phyloP scores from a whole-genome alignment of 129 eudicot genomes.

The Saposhnikovia divaricata region DNA sequence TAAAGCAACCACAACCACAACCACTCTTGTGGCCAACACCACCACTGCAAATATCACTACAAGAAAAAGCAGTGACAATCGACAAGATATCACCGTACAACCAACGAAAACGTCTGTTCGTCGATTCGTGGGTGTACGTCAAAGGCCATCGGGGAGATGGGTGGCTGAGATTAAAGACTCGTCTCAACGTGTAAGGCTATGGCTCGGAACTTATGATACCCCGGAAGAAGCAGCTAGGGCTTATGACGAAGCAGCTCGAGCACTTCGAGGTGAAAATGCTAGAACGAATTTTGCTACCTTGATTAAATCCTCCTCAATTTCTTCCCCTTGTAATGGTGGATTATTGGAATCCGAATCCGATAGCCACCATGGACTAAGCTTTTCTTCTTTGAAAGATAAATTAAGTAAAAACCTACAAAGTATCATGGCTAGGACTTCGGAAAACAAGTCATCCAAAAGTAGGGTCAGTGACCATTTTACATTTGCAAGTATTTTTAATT shows the following conservation, averaged over 20 bases:
- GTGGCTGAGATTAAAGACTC: constrained; percentile 88
- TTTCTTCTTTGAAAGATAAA: constrained; percentile 64
- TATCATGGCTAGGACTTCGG: constrained; percentile 54
- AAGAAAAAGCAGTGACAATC: too few relatives aligned
- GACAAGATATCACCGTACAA: constrained; percentile 6
- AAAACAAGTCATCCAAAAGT: constrained; percentile 49
- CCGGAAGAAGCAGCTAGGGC: constrained; percentile 88
- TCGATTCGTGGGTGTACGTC: constrained; percentile 67
- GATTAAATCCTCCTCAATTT: constrained; percentile 11
- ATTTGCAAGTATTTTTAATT: constrained; percentile 70
- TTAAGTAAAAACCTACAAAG: constrained; percentile 68
- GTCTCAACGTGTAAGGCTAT: constrained; percentile 57
- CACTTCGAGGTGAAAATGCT: constrained; percentile 66
- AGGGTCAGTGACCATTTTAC: constrained; percentile 80
- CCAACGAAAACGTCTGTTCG: constrained; percentile 25
- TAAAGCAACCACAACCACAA: constrained; percentile 28
- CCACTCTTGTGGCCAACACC: constrained; percentile 6
- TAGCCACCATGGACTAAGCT: constrained; percentile 41
- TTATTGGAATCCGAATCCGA: constrained; percentile 17
- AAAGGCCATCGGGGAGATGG: constrained; percentile 82
- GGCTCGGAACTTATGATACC: constrained; percentile 80
- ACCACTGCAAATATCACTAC: constrained; percentile 9
- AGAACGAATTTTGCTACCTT: constrained; percentile 54
- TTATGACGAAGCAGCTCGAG: constrained; percentile 81
- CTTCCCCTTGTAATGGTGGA: constrained; percentile 5